Percentiles rank a stretch among this genome's conserved stretches.
Evolutionary conservation across 176 grass and related monocot species (phyloP).

Genomic region (Musa acuminata): DNA sequence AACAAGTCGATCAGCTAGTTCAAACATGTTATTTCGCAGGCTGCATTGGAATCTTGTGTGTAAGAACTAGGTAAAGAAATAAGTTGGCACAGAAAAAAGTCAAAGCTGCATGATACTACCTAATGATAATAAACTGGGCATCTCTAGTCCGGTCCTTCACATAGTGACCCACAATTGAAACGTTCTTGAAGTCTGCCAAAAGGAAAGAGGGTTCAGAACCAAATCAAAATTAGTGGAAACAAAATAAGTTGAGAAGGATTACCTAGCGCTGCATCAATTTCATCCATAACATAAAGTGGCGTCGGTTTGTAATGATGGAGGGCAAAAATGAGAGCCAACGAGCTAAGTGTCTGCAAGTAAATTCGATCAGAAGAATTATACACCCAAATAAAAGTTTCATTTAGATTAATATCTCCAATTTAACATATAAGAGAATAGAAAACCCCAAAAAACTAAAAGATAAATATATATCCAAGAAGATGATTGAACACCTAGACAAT

Average conservation of each 20-base stretch:
- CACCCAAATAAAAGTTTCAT: background rate
- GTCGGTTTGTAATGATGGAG: slow-evolving; percentile 99
- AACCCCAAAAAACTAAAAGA: background rate
- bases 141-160: slow-evolving; percentile 95
- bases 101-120: slow-evolving; percentile 26
- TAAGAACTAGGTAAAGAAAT: background rate
- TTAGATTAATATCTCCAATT: background rate
- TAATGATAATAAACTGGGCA: slow-evolving; percentile 98
- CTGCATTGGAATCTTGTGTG: slow-evolving; percentile 29
- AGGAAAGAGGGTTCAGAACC: slow-evolving; percentile 1
- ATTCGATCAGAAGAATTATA: slow-evolving; percentile 1
- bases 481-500: background rate
- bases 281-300: slow-evolving; percentile 95
- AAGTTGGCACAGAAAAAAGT: background rate
- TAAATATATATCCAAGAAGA: no score
- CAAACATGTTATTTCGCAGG: slow-evolving; percentile 96
- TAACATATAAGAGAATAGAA: background rate
- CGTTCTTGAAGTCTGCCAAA: slow-evolving; percentile 92
- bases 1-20: slow-evolving; percentile 79
- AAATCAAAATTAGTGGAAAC: background rate
- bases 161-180: slow-evolving; percentile 96
- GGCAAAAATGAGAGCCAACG: slow-evolving; percentile 90
- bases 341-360: slow-evolving; percentile 69
- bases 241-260: slow-evolving; percentile 14
- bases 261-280: slow-evolving; percentile 98